Conservation (phyloP, 2,329 filamentous ascomycete genomes). For the Aaosphaeria pasadenensis region DNA sequence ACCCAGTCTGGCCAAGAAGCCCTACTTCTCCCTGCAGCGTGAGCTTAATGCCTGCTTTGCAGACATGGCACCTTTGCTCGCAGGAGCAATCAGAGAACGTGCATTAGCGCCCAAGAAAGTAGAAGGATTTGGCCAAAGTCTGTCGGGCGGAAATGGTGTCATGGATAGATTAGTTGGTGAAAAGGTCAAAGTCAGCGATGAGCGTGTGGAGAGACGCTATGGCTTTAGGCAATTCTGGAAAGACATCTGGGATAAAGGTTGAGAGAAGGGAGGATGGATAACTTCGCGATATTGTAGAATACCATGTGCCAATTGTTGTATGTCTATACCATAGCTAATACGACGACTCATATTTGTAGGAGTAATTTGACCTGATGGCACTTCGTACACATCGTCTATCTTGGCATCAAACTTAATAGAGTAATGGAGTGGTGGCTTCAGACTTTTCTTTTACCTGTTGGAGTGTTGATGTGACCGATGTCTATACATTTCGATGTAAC, state of each 20-base stretch:
- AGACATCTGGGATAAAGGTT: conserved; percentile 62
- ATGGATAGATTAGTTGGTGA: conserved; percentile 59
- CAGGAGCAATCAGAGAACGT: conserved; percentile 68
- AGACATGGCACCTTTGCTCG: conserved; percentile 76
- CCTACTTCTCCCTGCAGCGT: conserved; percentile 80
- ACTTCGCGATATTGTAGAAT: neutral
- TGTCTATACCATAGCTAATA: no score
- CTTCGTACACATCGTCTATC: no score
- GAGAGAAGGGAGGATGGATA: neutral
- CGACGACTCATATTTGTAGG: no score
- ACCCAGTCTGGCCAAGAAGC: conserved; percentile 86
- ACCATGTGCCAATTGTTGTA: no score
- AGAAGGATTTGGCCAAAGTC: conserved; percentile 31
- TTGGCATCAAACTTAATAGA: no score
- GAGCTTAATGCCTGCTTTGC: conserved; percentile 81
- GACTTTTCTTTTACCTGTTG: no score
- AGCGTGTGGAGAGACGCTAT: conserved; percentile 67
- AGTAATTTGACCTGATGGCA: no score
- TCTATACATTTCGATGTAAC: no score
- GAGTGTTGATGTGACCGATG: no score
- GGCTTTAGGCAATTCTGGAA: conserved; percentile 88
- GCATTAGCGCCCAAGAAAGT: conserved; percentile 51
- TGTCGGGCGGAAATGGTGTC: conserved; percentile 49
- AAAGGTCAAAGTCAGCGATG: conserved; percentile 68
- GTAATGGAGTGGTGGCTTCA: no score